These are phyloP conservation scores for Lodderomyces elongisporus DNA, from an alignment of 1,139 yeast genomes.

Conservation along the genomic window DNA sequence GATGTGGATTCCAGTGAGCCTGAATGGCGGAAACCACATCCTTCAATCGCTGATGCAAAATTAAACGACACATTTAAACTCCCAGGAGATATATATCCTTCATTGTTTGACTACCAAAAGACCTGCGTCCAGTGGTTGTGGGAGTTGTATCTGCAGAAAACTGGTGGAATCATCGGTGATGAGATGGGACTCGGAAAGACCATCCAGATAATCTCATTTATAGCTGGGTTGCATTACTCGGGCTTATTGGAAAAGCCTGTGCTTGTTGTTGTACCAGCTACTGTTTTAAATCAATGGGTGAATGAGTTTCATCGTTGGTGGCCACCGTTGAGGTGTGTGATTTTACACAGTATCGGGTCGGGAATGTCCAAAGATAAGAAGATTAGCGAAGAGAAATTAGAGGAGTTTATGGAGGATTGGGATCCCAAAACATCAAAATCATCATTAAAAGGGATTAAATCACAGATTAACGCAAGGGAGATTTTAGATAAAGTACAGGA, in stretches of 20 bases:
- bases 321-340: conserved; percentile 88
- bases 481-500: conserved; percentile 47
- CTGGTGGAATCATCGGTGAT: conserved; percentile 95
- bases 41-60: conserved; percentile 67
- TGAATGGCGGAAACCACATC: conserved; percentile 76
- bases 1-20: conserved; percentile 30
- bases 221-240: conserved; percentile 87
- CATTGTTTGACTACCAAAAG: conserved; percentile 86
- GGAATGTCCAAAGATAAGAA: conserved; percentile 55
- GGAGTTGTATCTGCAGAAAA: conserved; percentile 80
- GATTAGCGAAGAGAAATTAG: conserved; percentile 46
- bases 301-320: conserved; percentile 96
- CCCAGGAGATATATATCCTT: conserved; percentile 88
- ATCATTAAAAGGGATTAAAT: conserved; percentile 22
- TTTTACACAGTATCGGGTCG: conserved; percentile 86
- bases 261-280: conserved; percentile 90
- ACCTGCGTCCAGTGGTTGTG: conserved; percentile 80
- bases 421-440: conserved; percentile 39
- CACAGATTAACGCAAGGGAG: conserved; percentile 39
- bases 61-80: conserved; percentile 64
- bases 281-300: conserved; percentile 95
- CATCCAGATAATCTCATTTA: conserved; percentile 80
- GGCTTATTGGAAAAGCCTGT: conserved; percentile 72
- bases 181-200: conserved; percentile 99
- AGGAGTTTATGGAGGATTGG: conserved; percentile 42